These are phyloP conservation scores for Suillus subluteus DNA, from an alignment of 768 basidiomycete genomes.

Conservation along the genomic window DNA sequence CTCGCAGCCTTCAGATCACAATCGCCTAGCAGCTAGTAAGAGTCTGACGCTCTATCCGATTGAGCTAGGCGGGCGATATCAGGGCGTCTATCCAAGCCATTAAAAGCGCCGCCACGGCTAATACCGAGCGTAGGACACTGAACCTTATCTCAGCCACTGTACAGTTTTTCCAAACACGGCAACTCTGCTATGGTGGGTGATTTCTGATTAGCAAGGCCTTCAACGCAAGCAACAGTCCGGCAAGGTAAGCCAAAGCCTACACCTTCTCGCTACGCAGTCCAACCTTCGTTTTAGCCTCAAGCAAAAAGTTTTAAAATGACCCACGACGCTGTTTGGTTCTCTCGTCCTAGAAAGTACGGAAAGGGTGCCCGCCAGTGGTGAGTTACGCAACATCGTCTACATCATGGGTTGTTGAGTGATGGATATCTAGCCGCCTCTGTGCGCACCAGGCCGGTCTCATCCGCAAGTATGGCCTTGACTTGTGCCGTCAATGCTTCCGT, in stretches of 20 bases:
- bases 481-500: constrained; percentile 98
- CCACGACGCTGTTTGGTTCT: constrained; percentile 98
- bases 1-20: constrained; percentile 81
- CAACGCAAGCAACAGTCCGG: constrained; percentile 19
- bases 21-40: constrained; percentile 33
- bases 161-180: constrained; percentile 17
- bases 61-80: constrained; percentile 49
- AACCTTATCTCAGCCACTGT: constrained; percentile 21
- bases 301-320: constrained; percentile 66
- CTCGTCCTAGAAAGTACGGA: constrained; percentile 92
- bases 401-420: constrained; percentile 12
- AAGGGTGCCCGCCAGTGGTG: constrained; percentile 96
- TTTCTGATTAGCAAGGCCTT: constrained; percentile 5
- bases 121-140: background rate
- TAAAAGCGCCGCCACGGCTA: background rate
- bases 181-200: constrained; percentile 5
- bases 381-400: constrained; percentile 30
- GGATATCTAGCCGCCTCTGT: constrained; percentile 79
- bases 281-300: constrained; percentile 9
- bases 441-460: constrained; percentile 98
- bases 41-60: constrained; percentile 60
- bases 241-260: constrained; percentile 24
- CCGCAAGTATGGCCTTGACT: constrained; percentile 95
- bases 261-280: background rate
- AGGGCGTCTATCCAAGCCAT: background rate